These are phyloP conservation scores for Solanum virginianum DNA, from an alignment of 257 asterid species.

Conservation along the genomic window DNA sequence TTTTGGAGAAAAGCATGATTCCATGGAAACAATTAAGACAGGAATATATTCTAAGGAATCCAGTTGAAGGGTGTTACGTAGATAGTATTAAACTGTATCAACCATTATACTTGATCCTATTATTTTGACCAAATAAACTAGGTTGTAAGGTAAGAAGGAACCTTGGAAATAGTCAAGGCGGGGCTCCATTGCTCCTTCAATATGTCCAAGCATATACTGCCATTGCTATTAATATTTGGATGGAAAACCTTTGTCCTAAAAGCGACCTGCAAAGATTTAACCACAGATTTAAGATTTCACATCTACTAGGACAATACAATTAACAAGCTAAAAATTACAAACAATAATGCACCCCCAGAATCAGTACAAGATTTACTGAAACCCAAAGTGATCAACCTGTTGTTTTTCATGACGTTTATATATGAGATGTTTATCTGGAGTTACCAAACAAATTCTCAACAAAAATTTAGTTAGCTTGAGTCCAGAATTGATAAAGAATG, in stretches of 20 bases:
- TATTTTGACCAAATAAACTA: neutral
- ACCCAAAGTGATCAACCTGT: neutral
- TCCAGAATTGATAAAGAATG: neutral
- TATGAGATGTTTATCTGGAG: neutral
- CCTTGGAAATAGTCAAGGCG: constrained; percentile 18
- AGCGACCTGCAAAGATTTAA: constrained; percentile 9
- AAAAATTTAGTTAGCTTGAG: neutral
- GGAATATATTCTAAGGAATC: neutral
- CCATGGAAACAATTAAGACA: neutral
- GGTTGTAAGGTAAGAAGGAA: neutral
- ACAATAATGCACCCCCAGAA: neutral
- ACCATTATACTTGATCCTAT: neutral
- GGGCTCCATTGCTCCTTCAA: constrained; percentile 25
- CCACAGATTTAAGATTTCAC: neutral
- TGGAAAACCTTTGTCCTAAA: constrained; percentile 15
- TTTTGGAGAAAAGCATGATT: neutral
- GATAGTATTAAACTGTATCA: neutral
- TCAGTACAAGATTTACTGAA: neutral
- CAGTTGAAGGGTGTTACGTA: neutral
- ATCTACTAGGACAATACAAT: neutral
- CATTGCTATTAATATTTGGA: constrained; percentile 19
- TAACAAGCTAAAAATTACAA: neutral
- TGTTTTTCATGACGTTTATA: neutral
- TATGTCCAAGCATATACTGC: constrained; percentile 17
- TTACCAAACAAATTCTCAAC: neutral